Percentiles rank a stretch among this genome's conserved stretches.
Evolutionary conservation across 208 protist genomes (phyloP).

Genomic region (Leishmania aethiopica): DNA sequence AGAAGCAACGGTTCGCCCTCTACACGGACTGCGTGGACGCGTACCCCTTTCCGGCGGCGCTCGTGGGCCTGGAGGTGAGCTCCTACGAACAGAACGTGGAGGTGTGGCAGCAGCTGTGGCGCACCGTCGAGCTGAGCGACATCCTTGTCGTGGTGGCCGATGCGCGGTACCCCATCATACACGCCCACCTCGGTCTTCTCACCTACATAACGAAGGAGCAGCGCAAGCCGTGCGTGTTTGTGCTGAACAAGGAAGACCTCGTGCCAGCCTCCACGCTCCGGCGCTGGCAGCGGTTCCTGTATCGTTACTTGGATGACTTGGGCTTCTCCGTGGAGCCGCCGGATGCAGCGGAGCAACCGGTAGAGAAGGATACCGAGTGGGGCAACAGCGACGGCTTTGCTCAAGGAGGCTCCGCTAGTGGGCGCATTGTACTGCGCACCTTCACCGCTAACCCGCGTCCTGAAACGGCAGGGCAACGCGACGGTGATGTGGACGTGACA

Average conservation of each 20-base stretch:
- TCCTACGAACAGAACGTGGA: slow-evolving; percentile 97
- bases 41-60: slow-evolving; percentile 23
- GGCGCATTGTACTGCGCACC: slow-evolving; percentile 52
- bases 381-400: not conserved
- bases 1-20: slow-evolving; percentile 46
- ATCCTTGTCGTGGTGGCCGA: slow-evolving; percentile 95
- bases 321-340: slow-evolving; percentile 40
- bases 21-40: slow-evolving; percentile 63
- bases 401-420: not conserved
- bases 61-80: slow-evolving; percentile 64
- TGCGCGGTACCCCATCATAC: slow-evolving; percentile 94
- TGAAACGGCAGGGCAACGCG: slow-evolving; percentile 53
- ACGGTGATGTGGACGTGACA: slow-evolving; percentile 33
- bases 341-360: not conserved
- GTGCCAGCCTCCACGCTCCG: slow-evolving; percentile 59
- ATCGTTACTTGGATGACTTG: slow-evolving; percentile 52
- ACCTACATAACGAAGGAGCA: slow-evolving; percentile 84
- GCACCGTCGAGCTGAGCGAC: slow-evolving; percentile 95
- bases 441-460: slow-evolving; percentile 80
- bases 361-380: not conserved
- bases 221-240: slow-evolving; percentile 91
- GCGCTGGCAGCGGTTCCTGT: slow-evolving; percentile 76
- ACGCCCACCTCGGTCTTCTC: slow-evolving; percentile 93
- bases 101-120: slow-evolving; percentile 99
- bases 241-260: slow-evolving; percentile 97